Evolutionary conservation across 805 yeast genomes (phyloP).

Genomic region (Yamadazyma laniorum): DNA sequence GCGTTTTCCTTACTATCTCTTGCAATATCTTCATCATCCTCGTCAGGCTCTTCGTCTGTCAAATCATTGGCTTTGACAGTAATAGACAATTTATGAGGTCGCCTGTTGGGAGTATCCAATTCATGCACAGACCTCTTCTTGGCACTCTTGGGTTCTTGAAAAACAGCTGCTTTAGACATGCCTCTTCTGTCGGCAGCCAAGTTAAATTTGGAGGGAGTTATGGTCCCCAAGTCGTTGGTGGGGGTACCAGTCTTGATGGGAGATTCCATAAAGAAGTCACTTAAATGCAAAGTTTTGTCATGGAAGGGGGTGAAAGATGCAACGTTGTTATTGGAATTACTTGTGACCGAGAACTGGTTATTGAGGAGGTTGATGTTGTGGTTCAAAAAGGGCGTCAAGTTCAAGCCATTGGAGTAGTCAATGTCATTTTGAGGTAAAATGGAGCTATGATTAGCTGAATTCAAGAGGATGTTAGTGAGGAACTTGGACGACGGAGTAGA

Average conservation of each 20-base stretch:
- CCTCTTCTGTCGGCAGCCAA: conserved; percentile 22
- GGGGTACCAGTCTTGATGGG: conserved; percentile 37
- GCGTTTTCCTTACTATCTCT: conserved; percentile 11
- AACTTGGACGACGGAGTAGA: conserved; percentile 37
- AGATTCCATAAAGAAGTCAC: conserved; percentile 46
- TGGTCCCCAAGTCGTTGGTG: conserved; percentile 33
- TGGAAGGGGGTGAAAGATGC: conserved; percentile 38
- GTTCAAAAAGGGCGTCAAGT: conserved; percentile 42
- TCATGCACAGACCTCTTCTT: conserved; percentile 36
- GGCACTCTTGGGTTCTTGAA: conserved; percentile 28
- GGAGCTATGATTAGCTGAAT: conserved; percentile 12
- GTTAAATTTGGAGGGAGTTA: conserved; percentile 41
- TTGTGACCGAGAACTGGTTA: conserved; percentile 3
- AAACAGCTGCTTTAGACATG: too few relatives aligned
- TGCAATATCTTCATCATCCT: conserved; percentile 19
- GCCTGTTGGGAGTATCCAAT: conserved; percentile 39
- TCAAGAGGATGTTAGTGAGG: conserved; percentile 16
- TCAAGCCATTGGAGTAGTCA: conserved; percentile 35
- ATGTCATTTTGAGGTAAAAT: conserved; percentile 15
- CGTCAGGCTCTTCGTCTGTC: conserved; percentile 16
- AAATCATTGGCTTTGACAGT: conserved; percentile 16
- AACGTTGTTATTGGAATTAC: background rate
- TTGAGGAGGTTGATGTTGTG: conserved; percentile 29
- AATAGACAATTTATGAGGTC: conserved; percentile 28
- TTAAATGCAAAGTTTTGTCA: conserved; percentile 39